Base-by-base conservation (phyloP, 176 grass and related monocot species). In the Tillandsia leiboldiana region DNA sequence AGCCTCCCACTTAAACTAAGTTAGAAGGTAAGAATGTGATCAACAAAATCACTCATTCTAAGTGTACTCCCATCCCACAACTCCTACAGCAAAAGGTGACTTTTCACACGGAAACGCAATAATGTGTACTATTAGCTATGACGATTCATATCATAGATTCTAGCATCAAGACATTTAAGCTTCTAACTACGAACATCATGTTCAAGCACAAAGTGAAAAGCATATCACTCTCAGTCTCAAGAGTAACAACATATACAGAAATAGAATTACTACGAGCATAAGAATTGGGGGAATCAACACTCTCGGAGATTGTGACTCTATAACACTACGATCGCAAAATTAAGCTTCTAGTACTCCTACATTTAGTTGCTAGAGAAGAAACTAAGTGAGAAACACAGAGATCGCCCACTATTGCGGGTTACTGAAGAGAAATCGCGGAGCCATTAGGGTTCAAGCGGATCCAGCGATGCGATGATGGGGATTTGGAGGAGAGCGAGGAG, bases 301-400 rank as follows among this genome's bases (percentile, higher is more conserved):
- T 22, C 2, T 9, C 56, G 0, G 6, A 61, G 22, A 61, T 61
- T 20, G 56, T 9, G 8, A 6, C 15, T 9, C 56, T 23, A 61
- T 20, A 18, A 20, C 22, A 23, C 17, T 61, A 61, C 15, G 15
- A 61, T 23, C 17, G 56, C n/a, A 10, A 61, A 61, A 18, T 20
- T 10, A 61, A 61, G 22, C 17, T 20, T 61, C 15, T 20, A 61
- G 15, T 61, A 9, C 7, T 9, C 15, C 56, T 23, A 61, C 56
- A 61, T 61, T 61, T 20, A 61, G 53, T 49, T 10, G 24, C 18
- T 79, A 17, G 53, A 48, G 26, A 71, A 48, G 49, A 69, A 59
- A 48, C 71, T 33, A 79, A 70, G 29, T 61, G 48, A 66, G 33
- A 70, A 79, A 64, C 69, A 51, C 10, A 54, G 29, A 70, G 48